phyloP scores from a whole-genome alignment of 495 filamentous ascomycete species.

The Penicillium canescens region DNA sequence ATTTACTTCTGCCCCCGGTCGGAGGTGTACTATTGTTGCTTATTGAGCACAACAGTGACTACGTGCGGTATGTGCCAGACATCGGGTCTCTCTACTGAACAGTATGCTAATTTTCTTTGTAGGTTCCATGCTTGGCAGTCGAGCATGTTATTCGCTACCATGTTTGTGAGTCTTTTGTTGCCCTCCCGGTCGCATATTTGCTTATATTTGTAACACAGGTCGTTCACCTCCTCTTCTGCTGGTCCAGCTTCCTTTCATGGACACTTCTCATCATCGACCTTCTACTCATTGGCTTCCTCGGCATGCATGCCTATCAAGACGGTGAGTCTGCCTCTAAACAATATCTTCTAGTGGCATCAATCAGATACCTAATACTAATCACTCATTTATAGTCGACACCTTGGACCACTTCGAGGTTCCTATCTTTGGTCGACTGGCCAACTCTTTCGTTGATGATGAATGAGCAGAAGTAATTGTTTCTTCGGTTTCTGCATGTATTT shows the following conservation, averaged over 20 bases:
- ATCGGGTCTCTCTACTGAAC: neutral
- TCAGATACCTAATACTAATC: neutral
- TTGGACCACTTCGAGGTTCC: slow-evolving; percentile 93
- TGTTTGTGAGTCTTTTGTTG: slow-evolving; percentile 64
- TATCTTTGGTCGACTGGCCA: slow-evolving; percentile 73
- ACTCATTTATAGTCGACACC: slow-evolving; percentile 64
- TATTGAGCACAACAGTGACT: slow-evolving; percentile 92
- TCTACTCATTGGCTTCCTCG: slow-evolving; percentile 73
- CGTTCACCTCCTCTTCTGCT: slow-evolving; percentile 81
- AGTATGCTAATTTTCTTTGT: slow-evolving; percentile 11
- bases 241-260: slow-evolving; percentile 83
- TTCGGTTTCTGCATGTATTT: slow-evolving; percentile 12
- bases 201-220: slow-evolving; percentile 36
- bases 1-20: slow-evolving; percentile 81
- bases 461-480: slow-evolving; percentile 33
- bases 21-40: slow-evolving; percentile 84
- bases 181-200: neutral
- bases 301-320: slow-evolving; percentile 79
- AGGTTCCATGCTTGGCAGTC: slow-evolving; percentile 98
- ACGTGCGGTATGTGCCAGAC: slow-evolving; percentile 72
- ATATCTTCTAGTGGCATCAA: neutral
- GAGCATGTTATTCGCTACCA: slow-evolving; percentile 76
- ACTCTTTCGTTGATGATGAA: slow-evolving; percentile 90
- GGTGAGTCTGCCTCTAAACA: slow-evolving; percentile 45
- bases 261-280: slow-evolving; percentile 76